Evolutionary conservation across 306 rosid species (phyloP).

Genomic region (Prunus mongolica): DNA sequence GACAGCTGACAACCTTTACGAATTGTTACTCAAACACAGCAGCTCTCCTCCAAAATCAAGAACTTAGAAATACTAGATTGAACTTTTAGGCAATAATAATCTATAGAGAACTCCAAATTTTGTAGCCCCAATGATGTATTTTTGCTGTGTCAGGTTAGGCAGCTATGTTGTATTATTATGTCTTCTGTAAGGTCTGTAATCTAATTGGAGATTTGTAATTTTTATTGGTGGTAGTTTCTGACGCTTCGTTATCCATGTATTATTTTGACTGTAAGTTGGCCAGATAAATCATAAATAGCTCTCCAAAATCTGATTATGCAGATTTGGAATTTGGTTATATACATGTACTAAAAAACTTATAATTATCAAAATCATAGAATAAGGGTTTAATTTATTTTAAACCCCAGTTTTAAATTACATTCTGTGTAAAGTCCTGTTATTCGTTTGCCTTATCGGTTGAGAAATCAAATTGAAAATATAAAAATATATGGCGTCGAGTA

Average conservation of each 20-base stretch:
- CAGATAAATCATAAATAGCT: constrained; percentile 23
- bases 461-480: too few species aligned
- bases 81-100: constrained; percentile 13
- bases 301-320: not conserved
- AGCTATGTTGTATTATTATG: constrained; percentile 9
- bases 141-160: constrained; percentile 27
- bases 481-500: too few species aligned
- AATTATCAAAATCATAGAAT: too few species aligned
- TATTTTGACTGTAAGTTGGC: constrained; percentile 8
- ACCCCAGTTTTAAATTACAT: too few species aligned
- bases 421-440: too few species aligned
- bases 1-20: constrained; percentile 59
- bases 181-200: constrained; percentile 17
- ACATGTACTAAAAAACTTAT: too few species aligned
- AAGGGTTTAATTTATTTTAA: too few species aligned
- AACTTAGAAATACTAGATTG: constrained; percentile 35
- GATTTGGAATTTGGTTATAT: not conserved
- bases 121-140: constrained; percentile 25
- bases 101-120: constrained; percentile 20
- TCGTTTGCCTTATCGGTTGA: too few species aligned
- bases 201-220: constrained; percentile 36
- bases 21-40: constrained; percentile 44
- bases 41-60: constrained; percentile 24
- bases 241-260: constrained; percentile 13
- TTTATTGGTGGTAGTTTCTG: constrained; percentile 22